Evolutionary conservation across 257 asterid genomes (phyloP).

Genomic region (Plantago elongata): DNA sequence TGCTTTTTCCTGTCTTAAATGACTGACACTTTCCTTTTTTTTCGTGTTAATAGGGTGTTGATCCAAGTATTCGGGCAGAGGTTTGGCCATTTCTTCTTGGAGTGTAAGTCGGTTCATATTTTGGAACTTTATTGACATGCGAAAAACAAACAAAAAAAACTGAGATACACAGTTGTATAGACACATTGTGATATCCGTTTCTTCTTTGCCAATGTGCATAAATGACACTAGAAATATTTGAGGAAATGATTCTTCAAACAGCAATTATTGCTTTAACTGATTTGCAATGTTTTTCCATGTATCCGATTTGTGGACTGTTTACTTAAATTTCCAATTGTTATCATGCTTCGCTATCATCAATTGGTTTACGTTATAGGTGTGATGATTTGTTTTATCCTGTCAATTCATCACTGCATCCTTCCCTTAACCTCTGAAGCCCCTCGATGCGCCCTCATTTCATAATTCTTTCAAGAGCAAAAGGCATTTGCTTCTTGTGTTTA

Average conservation of each 20-base stretch:
- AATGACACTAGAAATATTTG: too few relatives aligned
- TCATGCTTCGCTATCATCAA: neutral
- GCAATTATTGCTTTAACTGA: too few relatives aligned
- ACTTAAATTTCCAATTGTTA: neutral
- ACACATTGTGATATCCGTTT: too few relatives aligned
- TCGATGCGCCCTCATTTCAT: slow-evolving; percentile 34
- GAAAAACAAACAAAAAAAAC: too few relatives aligned
- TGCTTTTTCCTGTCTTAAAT: neutral
- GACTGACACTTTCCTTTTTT: neutral
- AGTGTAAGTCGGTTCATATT: slow-evolving; percentile 55
- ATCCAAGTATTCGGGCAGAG: slow-evolving; percentile 79
- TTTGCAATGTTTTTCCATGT: too few relatives aligned
- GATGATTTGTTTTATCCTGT: neutral
- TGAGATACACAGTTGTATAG: too few relatives aligned
- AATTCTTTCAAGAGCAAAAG: too few relatives aligned
- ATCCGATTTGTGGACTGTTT: neutral
- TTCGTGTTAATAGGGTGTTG: slow-evolving; percentile 61
- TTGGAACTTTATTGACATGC: too few relatives aligned
- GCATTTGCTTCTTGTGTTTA: too few relatives aligned
- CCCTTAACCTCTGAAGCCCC: slow-evolving; percentile 19
- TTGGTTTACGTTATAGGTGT: neutral
- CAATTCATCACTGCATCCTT: neutral
- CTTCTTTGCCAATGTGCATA: too few relatives aligned
- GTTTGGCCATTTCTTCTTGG: slow-evolving; percentile 98
- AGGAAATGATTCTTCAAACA: too few relatives aligned